Conservation (phyloP, 2,329 filamentous ascomycete genomes). For the Colletotrichum destructivum region DNA sequence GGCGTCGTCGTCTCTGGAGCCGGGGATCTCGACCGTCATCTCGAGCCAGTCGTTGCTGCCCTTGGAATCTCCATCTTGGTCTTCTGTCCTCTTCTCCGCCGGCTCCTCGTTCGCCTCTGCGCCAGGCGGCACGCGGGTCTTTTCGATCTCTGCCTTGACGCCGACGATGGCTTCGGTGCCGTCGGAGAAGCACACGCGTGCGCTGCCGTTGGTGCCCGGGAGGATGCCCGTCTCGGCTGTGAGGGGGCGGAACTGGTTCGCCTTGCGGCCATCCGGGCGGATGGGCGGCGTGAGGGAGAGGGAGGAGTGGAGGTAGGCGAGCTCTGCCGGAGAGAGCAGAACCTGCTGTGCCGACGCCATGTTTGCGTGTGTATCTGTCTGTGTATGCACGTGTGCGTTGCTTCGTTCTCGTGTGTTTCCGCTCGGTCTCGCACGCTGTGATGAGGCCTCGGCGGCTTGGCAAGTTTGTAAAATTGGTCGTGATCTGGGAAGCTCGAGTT, state of each 20-base stretch:
- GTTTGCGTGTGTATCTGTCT: not conserved
- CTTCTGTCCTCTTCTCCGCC: slow-evolving; percentile 45
- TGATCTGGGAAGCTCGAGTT: not conserved
- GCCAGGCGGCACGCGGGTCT: slow-evolving; percentile 61
- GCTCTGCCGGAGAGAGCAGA: slow-evolving; percentile 93
- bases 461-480: not conserved
- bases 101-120: slow-evolving; percentile 57
- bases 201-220: slow-evolving; percentile 91
- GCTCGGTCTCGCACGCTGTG: not conserved
- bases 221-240: slow-evolving; percentile 92
- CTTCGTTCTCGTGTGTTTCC: too few relatives aligned
- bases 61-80: slow-evolving; percentile 53
- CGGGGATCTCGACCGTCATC: slow-evolving; percentile 91
- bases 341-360: slow-evolving; percentile 68
- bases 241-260: slow-evolving; percentile 91
- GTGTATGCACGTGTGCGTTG: not conserved
- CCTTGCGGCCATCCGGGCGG: slow-evolving; percentile 86
- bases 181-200: slow-evolving; percentile 93
- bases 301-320: slow-evolving; percentile 93
- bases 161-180: slow-evolving; percentile 97
- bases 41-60: slow-evolving; percentile 84
- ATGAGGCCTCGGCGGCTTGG: not conserved
- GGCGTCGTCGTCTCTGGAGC: slow-evolving; percentile 90
- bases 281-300: slow-evolving; percentile 87
- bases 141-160: slow-evolving; percentile 94